Evolutionary conservation across 73 alveolate species (phyloP).

Genomic region (Paramecium primaurelia): DNA sequence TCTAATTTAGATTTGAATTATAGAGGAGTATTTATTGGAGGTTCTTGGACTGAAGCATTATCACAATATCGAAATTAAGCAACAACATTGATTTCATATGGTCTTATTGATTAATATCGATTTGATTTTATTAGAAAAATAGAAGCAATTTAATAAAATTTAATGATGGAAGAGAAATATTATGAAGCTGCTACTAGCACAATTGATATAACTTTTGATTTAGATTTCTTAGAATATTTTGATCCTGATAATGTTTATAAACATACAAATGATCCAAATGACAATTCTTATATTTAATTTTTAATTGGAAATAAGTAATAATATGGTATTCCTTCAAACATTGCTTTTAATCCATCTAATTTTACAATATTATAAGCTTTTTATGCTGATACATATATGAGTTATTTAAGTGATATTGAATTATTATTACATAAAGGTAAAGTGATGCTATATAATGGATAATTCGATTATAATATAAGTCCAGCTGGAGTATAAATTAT

Average conservation of each 20-base stretch:
- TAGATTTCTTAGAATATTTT: background rate
- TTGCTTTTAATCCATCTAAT: background rate
- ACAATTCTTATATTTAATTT: background rate
- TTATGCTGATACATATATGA: background rate
- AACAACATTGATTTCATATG: background rate
- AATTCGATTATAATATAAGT: background rate
- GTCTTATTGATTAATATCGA: background rate
- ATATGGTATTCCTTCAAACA: background rate
- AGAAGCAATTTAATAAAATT: background rate
- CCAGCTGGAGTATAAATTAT: background rate
- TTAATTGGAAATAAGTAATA: background rate
- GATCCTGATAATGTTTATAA: background rate
- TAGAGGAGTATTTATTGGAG: background rate
- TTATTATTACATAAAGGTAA: background rate
- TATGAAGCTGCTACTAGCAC: background rate
- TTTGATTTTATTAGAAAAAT: background rate
- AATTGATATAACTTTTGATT: background rate
- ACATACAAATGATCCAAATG: background rate
- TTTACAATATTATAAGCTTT: background rate
- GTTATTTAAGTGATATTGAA: background rate
- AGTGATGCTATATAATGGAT: background rate
- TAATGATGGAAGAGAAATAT: background rate
- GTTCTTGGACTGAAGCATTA: background rate
- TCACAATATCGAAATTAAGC: background rate
- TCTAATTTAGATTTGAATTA: background rate